A percentile compares a stretch with the other conserved stretches of the same genome.
These are phyloP conservation scores for Bodo saltans DNA, from an alignment of 78 protist species.

Conservation along the genomic window DNA sequence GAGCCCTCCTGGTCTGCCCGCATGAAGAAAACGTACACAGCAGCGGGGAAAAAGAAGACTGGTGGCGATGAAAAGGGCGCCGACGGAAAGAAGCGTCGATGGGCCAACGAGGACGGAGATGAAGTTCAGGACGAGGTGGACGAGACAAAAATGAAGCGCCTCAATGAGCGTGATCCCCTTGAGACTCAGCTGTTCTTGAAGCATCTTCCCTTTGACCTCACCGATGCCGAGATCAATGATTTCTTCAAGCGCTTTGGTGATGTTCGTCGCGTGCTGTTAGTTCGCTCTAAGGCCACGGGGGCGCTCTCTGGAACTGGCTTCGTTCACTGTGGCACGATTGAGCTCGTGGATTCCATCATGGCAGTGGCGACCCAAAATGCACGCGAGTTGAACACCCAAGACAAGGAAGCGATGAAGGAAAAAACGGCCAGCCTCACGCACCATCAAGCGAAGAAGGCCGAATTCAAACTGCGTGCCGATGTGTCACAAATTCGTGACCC, in stretches of 20 bases:
- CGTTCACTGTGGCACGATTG: background rate
- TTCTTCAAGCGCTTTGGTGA: background rate
- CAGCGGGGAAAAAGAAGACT: background rate
- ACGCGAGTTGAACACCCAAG: background rate
- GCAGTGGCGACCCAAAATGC: background rate
- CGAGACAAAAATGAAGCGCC: background rate
- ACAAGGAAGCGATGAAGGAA: background rate
- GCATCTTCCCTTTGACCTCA: background rate
- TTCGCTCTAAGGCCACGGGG: background rate
- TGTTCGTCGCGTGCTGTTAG: background rate
- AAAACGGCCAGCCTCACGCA: background rate
- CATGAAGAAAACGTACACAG: background rate
- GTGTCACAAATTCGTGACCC: background rate
- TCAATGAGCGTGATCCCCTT: background rate
- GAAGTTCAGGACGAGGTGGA: background rate
- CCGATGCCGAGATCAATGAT: conserved; percentile 12
- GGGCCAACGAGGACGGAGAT: background rate
- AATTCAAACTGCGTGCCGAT: background rate
- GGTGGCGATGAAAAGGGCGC: background rate
- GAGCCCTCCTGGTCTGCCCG: background rate
- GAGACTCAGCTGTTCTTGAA: conserved; percentile 12
- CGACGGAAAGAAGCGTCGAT: background rate
- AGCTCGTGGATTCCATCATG: background rate
- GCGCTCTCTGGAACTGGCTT: background rate
- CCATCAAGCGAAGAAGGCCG: background rate